These are phyloP conservation scores for Aspergillus oerlinghausenensis DNA, from an alignment of 2,329 filamentous ascomycete genomes.

Conservation along the genomic window DNA sequence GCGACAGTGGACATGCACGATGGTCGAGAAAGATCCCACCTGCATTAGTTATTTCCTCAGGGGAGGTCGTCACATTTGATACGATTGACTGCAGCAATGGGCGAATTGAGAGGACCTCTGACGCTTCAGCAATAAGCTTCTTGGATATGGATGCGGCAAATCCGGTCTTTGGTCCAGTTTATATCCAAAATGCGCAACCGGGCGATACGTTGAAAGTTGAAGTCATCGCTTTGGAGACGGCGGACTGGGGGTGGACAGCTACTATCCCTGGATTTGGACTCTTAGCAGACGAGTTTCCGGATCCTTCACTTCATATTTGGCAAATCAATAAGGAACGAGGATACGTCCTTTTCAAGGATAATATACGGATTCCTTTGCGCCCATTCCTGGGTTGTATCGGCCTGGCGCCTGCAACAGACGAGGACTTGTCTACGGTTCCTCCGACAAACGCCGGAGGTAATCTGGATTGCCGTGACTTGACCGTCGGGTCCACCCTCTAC, in stretches of 20 bases:
- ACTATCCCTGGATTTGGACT: conserved; percentile 50
- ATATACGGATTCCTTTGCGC: conserved; percentile 46
- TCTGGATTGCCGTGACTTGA: conserved; percentile 50
- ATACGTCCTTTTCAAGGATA: conserved; percentile 45
- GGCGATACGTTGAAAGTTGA: conserved; percentile 52
- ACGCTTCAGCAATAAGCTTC: conserved; percentile 35
- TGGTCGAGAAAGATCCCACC: conserved; percentile 47
- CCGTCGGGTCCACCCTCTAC: conserved; percentile 45
- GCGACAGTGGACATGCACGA: conserved; percentile 41
- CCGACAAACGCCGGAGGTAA: conserved; percentile 52
- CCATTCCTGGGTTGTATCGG: conserved; percentile 53
- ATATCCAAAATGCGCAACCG: conserved; percentile 45
- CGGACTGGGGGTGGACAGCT: conserved; percentile 51
- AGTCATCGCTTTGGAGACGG: conserved; percentile 43
- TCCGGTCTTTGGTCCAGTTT: conserved; percentile 50
- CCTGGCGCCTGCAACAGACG: conserved; percentile 44
- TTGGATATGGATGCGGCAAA: conserved; percentile 43
- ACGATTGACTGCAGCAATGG: conserved; percentile 49
- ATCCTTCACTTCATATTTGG: conserved; percentile 47
- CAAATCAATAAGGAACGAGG: conserved; percentile 37
- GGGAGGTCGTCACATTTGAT: conserved; percentile 46
- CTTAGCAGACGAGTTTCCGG: conserved; percentile 45
- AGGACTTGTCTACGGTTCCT: conserved; percentile 48
- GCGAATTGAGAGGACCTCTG: conserved; percentile 44
- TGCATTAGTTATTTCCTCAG: conserved; percentile 46